Base-by-base conservation (phyloP, 208 protist genomes). In the Leishmania turanica region DNA sequence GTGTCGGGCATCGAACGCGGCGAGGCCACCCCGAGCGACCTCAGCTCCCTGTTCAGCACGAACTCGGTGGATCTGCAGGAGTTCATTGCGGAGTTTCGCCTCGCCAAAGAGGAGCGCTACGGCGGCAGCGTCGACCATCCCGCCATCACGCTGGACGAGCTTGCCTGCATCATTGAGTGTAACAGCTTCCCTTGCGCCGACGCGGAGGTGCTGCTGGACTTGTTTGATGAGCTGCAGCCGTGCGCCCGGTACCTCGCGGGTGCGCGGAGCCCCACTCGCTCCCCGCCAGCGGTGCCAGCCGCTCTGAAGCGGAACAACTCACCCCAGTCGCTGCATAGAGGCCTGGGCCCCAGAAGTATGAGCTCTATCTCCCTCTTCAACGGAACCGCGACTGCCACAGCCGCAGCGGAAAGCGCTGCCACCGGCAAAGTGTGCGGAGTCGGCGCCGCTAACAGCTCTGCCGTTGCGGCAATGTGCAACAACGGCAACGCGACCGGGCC, bases 211-310 rank as follows among this genome's bases (percentile, higher is more conserved):
- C 84, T 96, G 60, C 53, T 88, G 6, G 91, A 92, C 51, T 69
- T 96, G 24, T 96, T 96, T 77, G 87, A 92, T 58, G 93, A 96
- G 45, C 82, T 96, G 40, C 85, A 81, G 72, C 77, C 82, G 7
- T 85, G 77, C 84, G 74, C 65, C 17, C 85, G 42, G 19, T 85
- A 77, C 56, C 80, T 58, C 72, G 66, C 37, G 17, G 64, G 65
- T 21, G 53, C 0, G 75, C 58, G 24, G 7, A 65, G 27, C 37
- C 75, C 75, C 21, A 78, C 31, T 34, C 31, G 72, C 24, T 42
- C 49, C 51, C 19, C 72, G 31, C 51, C 72, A 42, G 31, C 49
- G 31, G 7, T 42, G 27, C 21, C 75, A 34, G 54, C 42, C 19
- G 24, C 60, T 45, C 45, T 60, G 45, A 58, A 53, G 64, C 45